Evolutionary conservation across 1,284 basidiomycete species (phyloP).

Genomic region (Meira nashicola): DNA sequence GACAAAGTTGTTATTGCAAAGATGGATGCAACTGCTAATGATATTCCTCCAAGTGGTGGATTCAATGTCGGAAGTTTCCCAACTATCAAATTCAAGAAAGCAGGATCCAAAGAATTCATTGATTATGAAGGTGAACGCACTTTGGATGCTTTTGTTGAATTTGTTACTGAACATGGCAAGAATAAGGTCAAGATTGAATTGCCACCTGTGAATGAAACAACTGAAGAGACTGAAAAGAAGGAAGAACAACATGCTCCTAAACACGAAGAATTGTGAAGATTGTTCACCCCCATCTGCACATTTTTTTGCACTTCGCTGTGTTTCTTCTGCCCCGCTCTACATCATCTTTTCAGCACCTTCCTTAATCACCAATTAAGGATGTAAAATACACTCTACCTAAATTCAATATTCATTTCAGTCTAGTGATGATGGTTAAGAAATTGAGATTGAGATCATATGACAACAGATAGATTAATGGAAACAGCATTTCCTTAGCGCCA

Average conservation of each 20-base stretch:
- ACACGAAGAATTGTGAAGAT: slow-evolving; percentile 15
- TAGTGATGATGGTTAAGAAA: too few relatives aligned
- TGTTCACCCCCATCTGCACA: too few relatives aligned
- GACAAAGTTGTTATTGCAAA: slow-evolving; percentile 76
- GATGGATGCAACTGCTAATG: slow-evolving; percentile 94
- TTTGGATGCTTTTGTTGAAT: slow-evolving; percentile 49
- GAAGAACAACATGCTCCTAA: slow-evolving; percentile 10
- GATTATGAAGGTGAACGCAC: slow-evolving; percentile 58
- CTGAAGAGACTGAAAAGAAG: neutral
- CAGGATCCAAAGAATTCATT: slow-evolving; percentile 77
- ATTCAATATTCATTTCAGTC: too few relatives aligned
- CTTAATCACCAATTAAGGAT: too few relatives aligned
- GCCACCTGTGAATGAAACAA: neutral
- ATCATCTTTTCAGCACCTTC: too few relatives aligned
- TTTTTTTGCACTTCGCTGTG: too few relatives aligned
- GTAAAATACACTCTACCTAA: too few relatives aligned
- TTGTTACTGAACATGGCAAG: slow-evolving; percentile 44
- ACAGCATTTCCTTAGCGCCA: neutral
- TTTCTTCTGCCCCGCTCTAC: too few relatives aligned
- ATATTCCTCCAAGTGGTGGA: slow-evolving; percentile 77
- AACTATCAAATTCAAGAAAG: slow-evolving; percentile 92
- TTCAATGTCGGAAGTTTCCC: slow-evolving; percentile 81
- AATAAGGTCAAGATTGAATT: slow-evolving; percentile 40
- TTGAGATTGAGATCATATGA: too few relatives aligned
- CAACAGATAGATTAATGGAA: too few relatives aligned